A percentile compares a stretch with the other conserved stretches of the same genome.
Evolutionary conservation across 1,139 yeast genomes (phyloP).

Genomic region (Oligophagozyma castellii): DNA sequence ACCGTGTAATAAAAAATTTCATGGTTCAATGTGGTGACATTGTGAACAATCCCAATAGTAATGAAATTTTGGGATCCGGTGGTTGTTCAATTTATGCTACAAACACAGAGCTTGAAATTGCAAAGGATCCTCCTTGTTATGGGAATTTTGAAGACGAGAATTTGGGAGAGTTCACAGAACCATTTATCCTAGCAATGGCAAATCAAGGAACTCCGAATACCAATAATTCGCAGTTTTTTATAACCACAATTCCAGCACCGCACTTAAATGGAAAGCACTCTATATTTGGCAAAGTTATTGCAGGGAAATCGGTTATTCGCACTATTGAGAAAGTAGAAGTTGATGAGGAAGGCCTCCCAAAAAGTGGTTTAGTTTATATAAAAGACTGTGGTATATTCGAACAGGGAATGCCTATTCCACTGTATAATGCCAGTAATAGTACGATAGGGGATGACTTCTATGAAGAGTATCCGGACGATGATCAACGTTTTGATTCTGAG

Average conservation of each 20-base stretch:
- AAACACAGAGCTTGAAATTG: slow-evolving; percentile 12
- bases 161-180: slow-evolving; percentile 31
- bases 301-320: slow-evolving; percentile 62
- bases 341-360: slow-evolving; percentile 33
- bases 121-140: slow-evolving; percentile 10
- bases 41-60: slow-evolving; percentile 25
- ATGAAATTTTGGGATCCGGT: slow-evolving; percentile 38
- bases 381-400: slow-evolving; percentile 56
- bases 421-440: slow-evolving; percentile 48
- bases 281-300: slow-evolving; percentile 51
- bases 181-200: slow-evolving; percentile 59
- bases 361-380: slow-evolving; percentile 36
- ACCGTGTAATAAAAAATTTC: slow-evolving; percentile 62
- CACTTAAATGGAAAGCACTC: slow-evolving; percentile 68
- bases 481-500: slow-evolving; percentile 41
- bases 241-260: slow-evolving; percentile 55
- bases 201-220: slow-evolving; percentile 43
- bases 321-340: slow-evolving; percentile 43
- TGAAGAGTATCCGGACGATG: slow-evolving; percentile 70
- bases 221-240: slow-evolving; percentile 68
- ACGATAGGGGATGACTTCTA: slow-evolving; percentile 52
- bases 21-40: slow-evolving; percentile 72
- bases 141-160: slow-evolving; percentile 52
- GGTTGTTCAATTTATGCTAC: slow-evolving; percentile 33
- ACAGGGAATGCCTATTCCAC: slow-evolving; percentile 38